Base-by-base conservation (phyloP, 805 yeast species). In the Metschnikowia shivogae region DNA sequence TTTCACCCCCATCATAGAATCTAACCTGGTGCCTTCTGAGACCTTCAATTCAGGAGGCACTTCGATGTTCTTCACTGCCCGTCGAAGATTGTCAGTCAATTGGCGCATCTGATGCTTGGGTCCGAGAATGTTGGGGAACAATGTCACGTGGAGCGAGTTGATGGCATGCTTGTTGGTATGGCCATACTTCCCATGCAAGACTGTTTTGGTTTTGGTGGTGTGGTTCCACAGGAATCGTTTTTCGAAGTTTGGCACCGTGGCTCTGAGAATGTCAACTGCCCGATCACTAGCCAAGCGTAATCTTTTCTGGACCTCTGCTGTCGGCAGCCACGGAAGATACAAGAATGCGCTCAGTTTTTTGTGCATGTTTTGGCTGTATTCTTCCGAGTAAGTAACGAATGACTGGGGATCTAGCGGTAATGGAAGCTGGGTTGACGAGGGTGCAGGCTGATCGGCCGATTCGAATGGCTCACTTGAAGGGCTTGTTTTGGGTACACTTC, bases 281-380 rank as follows among this genome's bases (percentile, higher is more conserved):
- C 35, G 17, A 4, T 34, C 36, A 7, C 39, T 35, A 12, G 38
- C 39, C 5, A 36, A 8, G 14, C 41, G 47, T 12, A 57, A 44
- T 32, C 24, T 30, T 8, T 19, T 19, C 8, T 43, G 30, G 1
- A 22, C 26, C 31, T 17, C 3, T 35, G 36, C 2, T 40, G 47
- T 33, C 3, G 58, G 57, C 19, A 36, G 26, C 60, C 63, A 60
- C 12, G 60, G 59, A 5, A 60, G 36, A 27, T 51, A 56, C 6
- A 47, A 38, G 33, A 50, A 60, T 7, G 49, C 44, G 8, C 54
- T 32, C 6, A 41, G 27, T 20, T 42, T 49, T 5, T 43, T 53
- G 34, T 50, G 46, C 40, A 48, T 42, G 39, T 48, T 45, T 54
- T 52, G 50, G 43, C 53, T 39, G 48, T 56, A 58, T 43, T 60